Base-by-base conservation (phyloP, 495 filamentous ascomycete genomes). In the Lasiosphaeris hirsuta region DNA sequence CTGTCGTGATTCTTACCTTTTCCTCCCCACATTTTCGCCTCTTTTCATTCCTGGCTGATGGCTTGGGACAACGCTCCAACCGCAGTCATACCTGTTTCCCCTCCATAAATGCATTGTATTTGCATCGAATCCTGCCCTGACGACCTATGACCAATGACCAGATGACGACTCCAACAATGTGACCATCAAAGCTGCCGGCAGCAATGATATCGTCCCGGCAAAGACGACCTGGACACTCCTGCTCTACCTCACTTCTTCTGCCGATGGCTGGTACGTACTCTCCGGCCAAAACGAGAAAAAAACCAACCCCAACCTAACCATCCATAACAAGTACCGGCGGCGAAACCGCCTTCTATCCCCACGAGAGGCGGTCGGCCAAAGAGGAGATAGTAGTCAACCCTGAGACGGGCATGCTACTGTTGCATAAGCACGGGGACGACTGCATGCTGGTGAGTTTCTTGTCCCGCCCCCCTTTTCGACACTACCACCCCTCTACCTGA, bases 161-260 rank as follows among this genome's bases (percentile, higher is more conserved):
- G 86, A 93, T 61, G 90, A 94, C 70, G 92, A 95, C 63, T 86
- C 86, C 11, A 89, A 92, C 60, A 75, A 72, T 51, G 66, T 94
- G 15, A 77, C 75, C 3, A 76, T 92, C 42, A 74, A 76, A 4
- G 67, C 72, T 0, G 59, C 75, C 7, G 19, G 15, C n/a, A 5
- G n/a, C 10, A 43, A 34, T 14, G 11, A 38, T 8, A 10, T 15
- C 1, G 66, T 75, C 4, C 77, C 78, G n/a, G 88, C 83, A 48
- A 85, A 83, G 63, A 96, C 93, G 13, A 96, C 92, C 0, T 97
- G 92, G 92, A 96, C 93, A 0, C 79, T 96, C 6, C 80, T 96
- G 0, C 83, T 96, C 49, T 97, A 97, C 63, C 81, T 97, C 35
- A 92, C 88, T 0, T 85, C 85, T 3, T 75, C 79, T 3, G 68